A percentile compares a stretch with the other conserved stretches of the same genome.
Conservation (phyloP, 2,329 filamentous ascomycete genomes). For the Trichoderma harzianum region DNA sequence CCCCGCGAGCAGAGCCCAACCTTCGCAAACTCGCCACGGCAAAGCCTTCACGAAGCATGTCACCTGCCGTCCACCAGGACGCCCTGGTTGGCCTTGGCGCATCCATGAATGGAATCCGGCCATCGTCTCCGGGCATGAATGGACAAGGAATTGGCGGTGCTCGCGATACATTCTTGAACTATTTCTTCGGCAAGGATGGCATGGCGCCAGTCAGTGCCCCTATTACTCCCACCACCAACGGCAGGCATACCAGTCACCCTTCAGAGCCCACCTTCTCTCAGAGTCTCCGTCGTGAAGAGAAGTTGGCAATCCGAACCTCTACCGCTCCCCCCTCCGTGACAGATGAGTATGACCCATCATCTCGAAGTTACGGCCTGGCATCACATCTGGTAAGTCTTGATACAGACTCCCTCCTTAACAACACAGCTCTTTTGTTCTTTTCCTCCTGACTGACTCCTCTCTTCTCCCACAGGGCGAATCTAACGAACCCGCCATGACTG, state of each 20-base stretch:
- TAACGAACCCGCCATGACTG: slow-evolving; percentile 83
- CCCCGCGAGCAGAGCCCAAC: slow-evolving; percentile 45
- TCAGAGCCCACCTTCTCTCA: slow-evolving; percentile 79
- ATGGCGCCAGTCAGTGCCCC: slow-evolving; percentile 39
- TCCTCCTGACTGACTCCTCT: slow-evolving; percentile 22
- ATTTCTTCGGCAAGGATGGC: slow-evolving; percentile 97
- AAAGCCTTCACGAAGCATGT: slow-evolving; percentile 68
- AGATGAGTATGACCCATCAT: slow-evolving; percentile 43
- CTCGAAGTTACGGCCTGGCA: slow-evolving; percentile 41
- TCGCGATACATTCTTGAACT: slow-evolving; percentile 91
- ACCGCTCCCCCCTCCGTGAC: slow-evolving; percentile 42
- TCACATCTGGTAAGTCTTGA: slow-evolving; percentile 57
- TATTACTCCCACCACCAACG: slow-evolving; percentile 31
- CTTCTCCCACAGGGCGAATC: slow-evolving; percentile 46
- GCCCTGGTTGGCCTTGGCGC: slow-evolving; percentile 61
- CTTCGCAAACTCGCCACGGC: slow-evolving; percentile 30
- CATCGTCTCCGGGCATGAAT: slow-evolving; percentile 53
- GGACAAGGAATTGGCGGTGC: slow-evolving; percentile 59
- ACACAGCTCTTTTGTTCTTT: too few relatives aligned
- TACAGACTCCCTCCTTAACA: neutral
- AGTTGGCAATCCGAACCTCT: slow-evolving; percentile 50
- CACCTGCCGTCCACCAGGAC: slow-evolving; percentile 71
- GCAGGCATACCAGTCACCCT: slow-evolving; percentile 72
- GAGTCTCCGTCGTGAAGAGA: slow-evolving; percentile 72
- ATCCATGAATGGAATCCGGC: slow-evolving; percentile 59